Evolutionary conservation across 371 early-diverging fungal species (phyloP).

Genomic region (Syncephalastrum racemosum): DNA sequence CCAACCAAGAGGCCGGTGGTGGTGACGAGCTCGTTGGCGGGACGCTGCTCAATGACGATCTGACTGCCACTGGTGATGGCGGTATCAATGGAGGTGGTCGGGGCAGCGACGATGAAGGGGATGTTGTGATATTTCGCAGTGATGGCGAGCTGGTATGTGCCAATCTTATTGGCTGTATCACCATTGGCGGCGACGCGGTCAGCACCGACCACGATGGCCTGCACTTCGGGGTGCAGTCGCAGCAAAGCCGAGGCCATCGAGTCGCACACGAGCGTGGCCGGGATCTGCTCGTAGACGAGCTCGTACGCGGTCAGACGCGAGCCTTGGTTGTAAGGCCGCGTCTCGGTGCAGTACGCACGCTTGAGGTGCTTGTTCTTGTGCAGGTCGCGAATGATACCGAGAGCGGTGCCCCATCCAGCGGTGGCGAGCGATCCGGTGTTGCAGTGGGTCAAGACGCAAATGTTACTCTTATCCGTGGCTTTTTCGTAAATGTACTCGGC

Average conservation of each 20-base stretch:
- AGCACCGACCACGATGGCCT: conserved; percentile 94
- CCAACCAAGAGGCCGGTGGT: conserved; percentile 64
- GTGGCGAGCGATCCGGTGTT: conserved; percentile 93
- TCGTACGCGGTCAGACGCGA: conserved; percentile 94
- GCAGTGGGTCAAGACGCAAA: conserved; percentile 92
- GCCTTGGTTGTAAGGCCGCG: conserved; percentile 97
- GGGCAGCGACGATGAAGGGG: conserved; percentile 94
- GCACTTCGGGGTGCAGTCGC: conserved; percentile 48
- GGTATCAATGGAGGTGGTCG: conserved; percentile 90
- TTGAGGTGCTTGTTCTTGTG: conserved; percentile 55
- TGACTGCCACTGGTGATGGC: conserved; percentile 62
- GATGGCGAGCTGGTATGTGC: conserved; percentile 95
- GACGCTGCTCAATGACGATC: conserved; percentile 89
- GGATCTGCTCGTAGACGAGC: conserved; percentile 88
- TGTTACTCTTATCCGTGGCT: conserved; percentile 30
- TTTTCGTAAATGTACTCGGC: conserved; percentile 61
- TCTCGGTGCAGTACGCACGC: conserved; percentile 94
- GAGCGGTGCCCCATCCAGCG: conserved; percentile 86
- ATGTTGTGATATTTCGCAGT: conserved; percentile 84
- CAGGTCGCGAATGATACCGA: conserved; percentile 86
- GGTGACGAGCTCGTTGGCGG: conserved; percentile 72
- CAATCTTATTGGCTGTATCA: conserved; percentile 98
- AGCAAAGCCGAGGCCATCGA: conserved; percentile 89
- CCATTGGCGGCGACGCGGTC: conserved; percentile 96
- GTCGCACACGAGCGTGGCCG: conserved; percentile 89